Evolutionary conservation across 1,139 yeast species (phyloP).

Genomic region (Yamadazyma kanchanaburiensis): DNA sequence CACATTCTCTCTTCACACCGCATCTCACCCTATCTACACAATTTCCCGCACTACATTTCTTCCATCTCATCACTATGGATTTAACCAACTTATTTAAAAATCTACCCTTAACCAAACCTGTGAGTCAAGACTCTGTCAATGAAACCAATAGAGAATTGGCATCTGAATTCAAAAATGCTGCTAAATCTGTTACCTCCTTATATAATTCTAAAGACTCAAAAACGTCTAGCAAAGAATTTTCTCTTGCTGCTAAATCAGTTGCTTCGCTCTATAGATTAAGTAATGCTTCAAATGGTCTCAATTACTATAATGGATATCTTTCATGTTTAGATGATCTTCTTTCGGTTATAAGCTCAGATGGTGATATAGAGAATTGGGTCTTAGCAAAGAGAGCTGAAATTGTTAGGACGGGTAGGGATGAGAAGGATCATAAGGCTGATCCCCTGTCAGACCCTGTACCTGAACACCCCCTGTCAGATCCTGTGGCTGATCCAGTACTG

Average conservation of each 20-base stretch:
- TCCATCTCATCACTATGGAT: slow-evolving; percentile 41
- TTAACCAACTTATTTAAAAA: slow-evolving; percentile 51
- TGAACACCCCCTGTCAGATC: no score
- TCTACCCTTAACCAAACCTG: slow-evolving; percentile 48
- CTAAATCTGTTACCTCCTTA: slow-evolving; percentile 42
- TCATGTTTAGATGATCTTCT: slow-evolving; percentile 55
- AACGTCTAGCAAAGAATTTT: slow-evolving; percentile 43
- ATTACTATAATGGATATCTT: slow-evolving; percentile 52
- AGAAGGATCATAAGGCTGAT: background rate
- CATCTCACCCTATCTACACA: background rate
- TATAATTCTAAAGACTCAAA: slow-evolving; percentile 23
- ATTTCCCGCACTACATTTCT: background rate
- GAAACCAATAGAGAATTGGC: slow-evolving; percentile 43
- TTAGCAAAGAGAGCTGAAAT: slow-evolving; percentile 48
- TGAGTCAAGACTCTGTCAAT: slow-evolving; percentile 39
- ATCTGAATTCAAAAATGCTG: slow-evolving; percentile 43
- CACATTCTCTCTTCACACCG: no score
- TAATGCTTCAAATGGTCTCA: slow-evolving; percentile 38
- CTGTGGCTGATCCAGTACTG: no score
- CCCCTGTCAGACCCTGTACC: slow-evolving; percentile 4
- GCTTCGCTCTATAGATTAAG: slow-evolving; percentile 58
- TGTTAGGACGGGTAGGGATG: background rate
- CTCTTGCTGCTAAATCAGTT: slow-evolving; percentile 62
- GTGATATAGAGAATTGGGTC: slow-evolving; percentile 54
- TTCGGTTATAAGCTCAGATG: slow-evolving; percentile 41